Conservation (phyloP, 1,284 basidiomycete species). For the Mycena sp. region DNA sequence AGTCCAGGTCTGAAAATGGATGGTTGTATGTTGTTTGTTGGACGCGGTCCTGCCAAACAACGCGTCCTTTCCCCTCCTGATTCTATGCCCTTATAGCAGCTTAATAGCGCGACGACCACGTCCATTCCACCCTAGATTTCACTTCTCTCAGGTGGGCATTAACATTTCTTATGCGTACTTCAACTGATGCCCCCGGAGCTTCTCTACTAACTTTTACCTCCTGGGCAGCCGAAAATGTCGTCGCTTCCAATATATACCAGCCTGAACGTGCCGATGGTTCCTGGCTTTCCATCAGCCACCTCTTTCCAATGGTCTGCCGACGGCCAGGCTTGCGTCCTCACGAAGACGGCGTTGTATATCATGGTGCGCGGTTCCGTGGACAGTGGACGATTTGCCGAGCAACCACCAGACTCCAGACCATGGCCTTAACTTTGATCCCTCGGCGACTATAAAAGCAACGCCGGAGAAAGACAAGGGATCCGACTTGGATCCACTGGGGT, state of each 20-base stretch:
- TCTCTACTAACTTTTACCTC: background rate
- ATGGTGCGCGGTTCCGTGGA: conserved; percentile 53
- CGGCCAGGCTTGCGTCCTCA: conserved; percentile 72
- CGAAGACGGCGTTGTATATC: conserved; percentile 72
- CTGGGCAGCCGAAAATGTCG: background rate
- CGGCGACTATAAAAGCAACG: conserved; percentile 53
- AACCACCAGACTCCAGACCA: conserved; percentile 71
- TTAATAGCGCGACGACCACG: conserved; percentile 12
- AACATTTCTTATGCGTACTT: too few species aligned
- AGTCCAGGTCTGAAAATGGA: too few species aligned
- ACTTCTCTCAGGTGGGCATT: background rate
- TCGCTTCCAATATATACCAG: conserved; percentile 55
- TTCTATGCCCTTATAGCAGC: background rate
- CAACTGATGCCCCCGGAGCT: too few species aligned
- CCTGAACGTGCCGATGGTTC: conserved; percentile 64
- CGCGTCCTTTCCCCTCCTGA: conserved; percentile 10
- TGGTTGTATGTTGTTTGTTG: too few species aligned
- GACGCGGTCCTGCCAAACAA: conserved; percentile 4
- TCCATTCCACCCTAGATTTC: conserved; percentile 1
- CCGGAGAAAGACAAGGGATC: conserved; percentile 37
- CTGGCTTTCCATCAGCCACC: conserved; percentile 63
- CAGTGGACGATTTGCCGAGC: conserved; percentile 3
- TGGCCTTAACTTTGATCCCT: conserved; percentile 69
- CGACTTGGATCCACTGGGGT: conserved; percentile 52
- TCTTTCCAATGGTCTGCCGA: conserved; percentile 78